Evolutionary conservation across 2,329 filamentous ascomycete species (phyloP), one percentile per base, ranked within the genome.

Genomic region (Penicillium sp.): DNA sequence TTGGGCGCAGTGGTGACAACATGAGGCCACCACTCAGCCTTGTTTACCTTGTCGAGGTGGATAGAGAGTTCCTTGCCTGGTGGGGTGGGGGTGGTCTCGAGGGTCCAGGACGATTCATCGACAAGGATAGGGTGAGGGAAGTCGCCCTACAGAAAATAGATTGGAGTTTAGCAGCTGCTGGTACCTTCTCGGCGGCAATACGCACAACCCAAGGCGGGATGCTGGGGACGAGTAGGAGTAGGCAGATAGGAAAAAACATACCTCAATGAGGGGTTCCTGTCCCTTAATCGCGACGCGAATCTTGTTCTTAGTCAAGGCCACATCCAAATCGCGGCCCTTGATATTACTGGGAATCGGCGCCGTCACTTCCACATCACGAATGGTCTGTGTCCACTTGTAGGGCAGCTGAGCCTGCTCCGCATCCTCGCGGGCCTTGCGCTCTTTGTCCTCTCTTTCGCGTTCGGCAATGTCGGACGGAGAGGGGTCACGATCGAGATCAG

Each of bases 1-100:
- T 86, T 88, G 56, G 93, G 93, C 3, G 91, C 92, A 6, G 76
- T 74, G 7, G 86, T 95, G 30, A 97, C 81, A 33, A 97, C 89
- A 73, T 97, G 90, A 28, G 89, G 75, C 93, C 93, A 99, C 93
- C 93, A 99, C 74, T 96, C 88, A 83, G 95, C 87, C 79, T 96
- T 93, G 78, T 96, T 95, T 59, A 82, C 74, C 75, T 99, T 99
- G 77, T 96, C 90, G 44, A 99, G 86, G 72, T 95, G 90, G 60
- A 97, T 82, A 66, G 86, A 82, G 59, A 96, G 81, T 66, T 89
- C 86, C 74, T 95, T 88, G 60, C 75, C 76, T 19, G 68, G 73
- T 39, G 60, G 67, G 42, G 57, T 75, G 1, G 83, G 71, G 41
- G 83, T 82, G 16, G 86, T 77, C 50, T 87, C 80, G 40, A 99